Evolutionary conservation across 148 eudicot genomes (phyloP).

Genomic region (Chenopodium quinoa): DNA sequence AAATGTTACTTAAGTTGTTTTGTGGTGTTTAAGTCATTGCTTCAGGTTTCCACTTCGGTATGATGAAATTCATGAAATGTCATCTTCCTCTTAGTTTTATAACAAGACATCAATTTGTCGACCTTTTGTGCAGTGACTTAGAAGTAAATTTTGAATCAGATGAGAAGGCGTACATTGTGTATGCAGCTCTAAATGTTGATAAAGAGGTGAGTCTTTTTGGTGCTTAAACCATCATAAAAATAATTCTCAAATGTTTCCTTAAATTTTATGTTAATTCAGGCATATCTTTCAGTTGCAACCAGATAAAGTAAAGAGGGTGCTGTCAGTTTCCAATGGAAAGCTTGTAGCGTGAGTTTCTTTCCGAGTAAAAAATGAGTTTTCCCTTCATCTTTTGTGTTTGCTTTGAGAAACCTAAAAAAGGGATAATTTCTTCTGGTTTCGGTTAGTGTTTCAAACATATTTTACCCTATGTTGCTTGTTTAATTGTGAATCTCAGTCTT

Average conservation of each 20-base stretch:
- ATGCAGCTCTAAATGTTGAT: conserved; percentile 76
- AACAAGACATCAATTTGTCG: neutral
- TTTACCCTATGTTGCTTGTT: neutral
- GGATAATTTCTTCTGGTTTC: neutral
- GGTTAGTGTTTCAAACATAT: neutral
- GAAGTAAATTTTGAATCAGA: conserved; percentile 75
- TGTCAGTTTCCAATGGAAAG: conserved; percentile 69
- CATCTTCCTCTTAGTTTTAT: neutral
- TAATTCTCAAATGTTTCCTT: neutral
- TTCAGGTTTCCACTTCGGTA: neutral
- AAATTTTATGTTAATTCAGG: neutral
- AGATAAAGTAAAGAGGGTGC: conserved; percentile 81
- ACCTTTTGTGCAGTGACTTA: conserved; percentile 57
- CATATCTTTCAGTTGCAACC: conserved; percentile 65
- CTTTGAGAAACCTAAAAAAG: neutral
- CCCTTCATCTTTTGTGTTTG: neutral
- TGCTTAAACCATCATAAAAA: conserved; percentile 4
- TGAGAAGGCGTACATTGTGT: conserved; percentile 61
- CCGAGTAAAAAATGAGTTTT: neutral
- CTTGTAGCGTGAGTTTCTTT: conserved; percentile 64
- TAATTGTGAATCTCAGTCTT: neutral
- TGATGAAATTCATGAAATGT: neutral
- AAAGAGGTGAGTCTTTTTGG: conserved; percentile 56
- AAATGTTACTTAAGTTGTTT: neutral
- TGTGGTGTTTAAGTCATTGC: conserved; percentile 5